A percentile compares a stretch with the other conserved stretches of the same genome.
Evolutionary conservation across 108 stramenopile genomes (phyloP).

Genomic region (Stephanodiscus triporus): DNA sequence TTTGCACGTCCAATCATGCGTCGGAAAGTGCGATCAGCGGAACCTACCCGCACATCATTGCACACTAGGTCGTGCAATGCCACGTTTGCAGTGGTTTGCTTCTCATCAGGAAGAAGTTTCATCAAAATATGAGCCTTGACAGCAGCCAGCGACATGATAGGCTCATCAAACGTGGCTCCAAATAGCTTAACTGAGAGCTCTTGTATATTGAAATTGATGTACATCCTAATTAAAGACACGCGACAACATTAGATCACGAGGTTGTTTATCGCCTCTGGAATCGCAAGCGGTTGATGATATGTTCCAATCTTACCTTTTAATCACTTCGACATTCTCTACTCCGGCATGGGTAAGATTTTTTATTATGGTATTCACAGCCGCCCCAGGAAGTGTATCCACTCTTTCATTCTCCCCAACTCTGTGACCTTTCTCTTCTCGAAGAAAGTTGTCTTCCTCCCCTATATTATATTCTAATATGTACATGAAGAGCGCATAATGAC

Average conservation of each 20-base stretch:
- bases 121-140: slow-evolving; percentile 55
- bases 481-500: slow-evolving; percentile 76
- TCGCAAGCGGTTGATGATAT: not conserved
- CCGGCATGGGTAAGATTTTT: slow-evolving; percentile 73
- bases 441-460: slow-evolving; percentile 63
- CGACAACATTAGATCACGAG: not conserved
- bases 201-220: slow-evolving; percentile 58
- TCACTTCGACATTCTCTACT: slow-evolving; percentile 50
- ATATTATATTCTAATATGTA: slow-evolving; percentile 71
- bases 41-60: slow-evolving; percentile 58
- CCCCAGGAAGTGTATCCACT: slow-evolving; percentile 6
- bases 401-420: slow-evolving; percentile 11
- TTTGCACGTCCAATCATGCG: slow-evolving; percentile 60
- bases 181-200: slow-evolving; percentile 63
- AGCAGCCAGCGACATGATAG: slow-evolving; percentile 65
- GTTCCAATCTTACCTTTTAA: slow-evolving; percentile 14
- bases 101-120: slow-evolving; percentile 57
- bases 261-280: not conserved
- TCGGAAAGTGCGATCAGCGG: slow-evolving; percentile 55
- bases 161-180: slow-evolving; percentile 46
- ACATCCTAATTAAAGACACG: slow-evolving; percentile 31
- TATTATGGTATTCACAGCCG: slow-evolving; percentile 21
- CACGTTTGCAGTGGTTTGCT: slow-evolving; percentile 43
- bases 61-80: slow-evolving; percentile 74
- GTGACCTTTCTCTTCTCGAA: slow-evolving; percentile 51